Conservation (phyloP, 1,139 yeast genomes). For the Suhomyces panamericanus region DNA sequence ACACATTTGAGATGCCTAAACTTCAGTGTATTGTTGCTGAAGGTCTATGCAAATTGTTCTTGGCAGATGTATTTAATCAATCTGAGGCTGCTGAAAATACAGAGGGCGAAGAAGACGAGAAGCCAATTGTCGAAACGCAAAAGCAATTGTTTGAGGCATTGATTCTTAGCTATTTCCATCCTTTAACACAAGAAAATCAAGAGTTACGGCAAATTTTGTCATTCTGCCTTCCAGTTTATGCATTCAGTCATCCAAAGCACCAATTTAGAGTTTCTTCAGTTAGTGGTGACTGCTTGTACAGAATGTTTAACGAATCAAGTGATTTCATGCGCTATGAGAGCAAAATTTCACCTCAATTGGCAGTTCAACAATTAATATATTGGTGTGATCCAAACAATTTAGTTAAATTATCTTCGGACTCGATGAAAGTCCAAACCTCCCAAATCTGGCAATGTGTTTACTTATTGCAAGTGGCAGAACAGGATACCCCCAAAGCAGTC, state of each 20-base stretch:
- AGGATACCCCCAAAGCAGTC: constrained; percentile 52
- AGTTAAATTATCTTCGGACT: constrained; percentile 51
- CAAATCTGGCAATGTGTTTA: constrained; percentile 63
- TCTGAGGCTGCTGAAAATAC: constrained; percentile 22
- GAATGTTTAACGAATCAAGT: constrained; percentile 51
- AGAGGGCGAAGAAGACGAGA: constrained; percentile 18
- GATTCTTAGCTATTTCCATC: constrained; percentile 73
- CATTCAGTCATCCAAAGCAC: constrained; percentile 74
- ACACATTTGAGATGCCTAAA: constrained; percentile 56
- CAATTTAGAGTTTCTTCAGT: constrained; percentile 67
- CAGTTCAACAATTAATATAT: constrained; percentile 72
- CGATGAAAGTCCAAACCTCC: constrained; percentile 41
- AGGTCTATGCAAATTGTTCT: constrained; percentile 78
- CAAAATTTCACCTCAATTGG: constrained; percentile 51
- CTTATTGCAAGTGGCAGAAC: constrained; percentile 52
- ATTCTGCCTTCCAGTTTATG: constrained; percentile 87
- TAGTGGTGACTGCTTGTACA: constrained; percentile 64
- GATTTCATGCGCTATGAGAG: constrained; percentile 28
- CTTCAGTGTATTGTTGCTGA: constrained; percentile 84
- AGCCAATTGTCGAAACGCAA: constrained; percentile 30
- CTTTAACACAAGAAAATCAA: constrained; percentile 60
- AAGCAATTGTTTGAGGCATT: constrained; percentile 63
- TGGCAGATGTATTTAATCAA: constrained; percentile 74
- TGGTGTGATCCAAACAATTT: constrained; percentile 86
- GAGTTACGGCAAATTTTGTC: constrained; percentile 78